Evolutionary conservation across 768 basidiomycete genomes (phyloP).

Genomic region (Xerocomellus dryophilus): DNA sequence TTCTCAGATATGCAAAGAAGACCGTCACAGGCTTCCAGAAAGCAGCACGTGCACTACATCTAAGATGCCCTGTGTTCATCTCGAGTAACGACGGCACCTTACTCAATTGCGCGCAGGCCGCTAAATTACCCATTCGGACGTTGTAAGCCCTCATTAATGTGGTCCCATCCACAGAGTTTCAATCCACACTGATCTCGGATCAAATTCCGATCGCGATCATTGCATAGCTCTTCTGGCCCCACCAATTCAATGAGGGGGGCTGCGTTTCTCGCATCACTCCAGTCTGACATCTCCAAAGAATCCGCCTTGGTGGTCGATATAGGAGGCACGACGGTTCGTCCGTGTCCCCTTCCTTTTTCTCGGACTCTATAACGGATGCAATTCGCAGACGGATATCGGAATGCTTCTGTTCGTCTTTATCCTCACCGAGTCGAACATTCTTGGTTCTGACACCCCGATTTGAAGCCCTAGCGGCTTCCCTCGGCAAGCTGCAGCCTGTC

Average conservation of each 20-base stretch:
- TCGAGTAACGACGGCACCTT: slow-evolving; percentile 63
- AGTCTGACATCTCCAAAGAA: slow-evolving; percentile 32
- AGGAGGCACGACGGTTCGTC: slow-evolving; percentile 55
- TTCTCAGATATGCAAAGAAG: slow-evolving; percentile 54
- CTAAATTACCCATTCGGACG: slow-evolving; percentile 58
- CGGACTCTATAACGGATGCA: slow-evolving; percentile 12
- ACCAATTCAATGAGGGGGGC: slow-evolving; percentile 74
- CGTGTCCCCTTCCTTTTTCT: slow-evolving; percentile 5
- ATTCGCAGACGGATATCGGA: slow-evolving; percentile 51
- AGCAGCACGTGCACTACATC: slow-evolving; percentile 46
- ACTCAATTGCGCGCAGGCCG: slow-evolving; percentile 47
- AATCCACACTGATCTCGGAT: not conserved
- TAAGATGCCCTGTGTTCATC: slow-evolving; percentile 50
- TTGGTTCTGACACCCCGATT: slow-evolving; percentile 11
- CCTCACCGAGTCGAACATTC: not conserved
- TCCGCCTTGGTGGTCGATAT: slow-evolving; percentile 57
- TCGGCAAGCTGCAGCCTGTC: slow-evolving; percentile 58
- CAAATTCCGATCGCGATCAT: slow-evolving; percentile 7
- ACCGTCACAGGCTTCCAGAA: slow-evolving; percentile 54
- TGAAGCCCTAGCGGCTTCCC: slow-evolving; percentile 53
- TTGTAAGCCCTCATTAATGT: slow-evolving; percentile 35
- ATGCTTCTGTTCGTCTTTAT: slow-evolving; percentile 42
- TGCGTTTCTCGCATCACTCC: slow-evolving; percentile 51
- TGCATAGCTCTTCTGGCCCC: slow-evolving; percentile 45
- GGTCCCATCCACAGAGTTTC: slow-evolving; percentile 11